Conservation (phyloP, 176 grass and related monocot genomes). For the Juncus effusus region DNA sequence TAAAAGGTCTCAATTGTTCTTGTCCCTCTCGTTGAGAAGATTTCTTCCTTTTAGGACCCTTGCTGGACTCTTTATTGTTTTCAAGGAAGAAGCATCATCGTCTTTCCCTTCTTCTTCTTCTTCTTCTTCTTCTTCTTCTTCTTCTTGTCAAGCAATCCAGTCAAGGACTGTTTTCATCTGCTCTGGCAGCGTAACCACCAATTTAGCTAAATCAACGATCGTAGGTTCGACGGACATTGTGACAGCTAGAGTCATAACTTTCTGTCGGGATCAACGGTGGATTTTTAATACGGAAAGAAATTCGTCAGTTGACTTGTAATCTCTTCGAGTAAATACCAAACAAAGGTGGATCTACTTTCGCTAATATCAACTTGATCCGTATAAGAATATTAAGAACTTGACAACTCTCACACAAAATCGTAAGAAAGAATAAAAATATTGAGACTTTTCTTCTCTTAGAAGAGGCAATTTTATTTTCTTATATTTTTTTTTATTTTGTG, state of each 20-base stretch:
- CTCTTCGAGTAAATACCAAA: constrained; percentile 12
- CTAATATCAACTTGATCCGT: constrained; percentile 8
- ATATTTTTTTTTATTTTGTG: too few species aligned
- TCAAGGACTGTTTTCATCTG: background rate
- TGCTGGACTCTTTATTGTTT: background rate
- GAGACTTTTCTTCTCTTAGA: too few species aligned
- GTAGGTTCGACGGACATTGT: constrained; percentile 6
- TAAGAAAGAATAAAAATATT: too few species aligned
- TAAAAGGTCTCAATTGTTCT: background rate
- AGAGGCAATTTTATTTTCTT: too few species aligned
- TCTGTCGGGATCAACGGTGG: too few species aligned
- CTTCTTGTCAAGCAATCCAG: background rate
- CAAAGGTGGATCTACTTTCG: background rate
- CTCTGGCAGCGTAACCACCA: constrained; percentile 3
- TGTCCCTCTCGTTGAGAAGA: background rate
- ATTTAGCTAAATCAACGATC: background rate
- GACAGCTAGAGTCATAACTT: background rate
- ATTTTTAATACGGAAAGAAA: background rate
- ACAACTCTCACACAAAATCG: background rate
- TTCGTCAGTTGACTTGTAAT: background rate
- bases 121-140: background rate
- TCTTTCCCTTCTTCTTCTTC: background rate
- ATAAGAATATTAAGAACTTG: background rate
- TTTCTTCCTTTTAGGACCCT: constrained; percentile 3
- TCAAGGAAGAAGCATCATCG: background rate